Evolutionary conservation across 164 flowering plant genomes (phyloP), one percentile per base, ranked within the genome.

Genomic region (Macadamia tetraphylla): DNA sequence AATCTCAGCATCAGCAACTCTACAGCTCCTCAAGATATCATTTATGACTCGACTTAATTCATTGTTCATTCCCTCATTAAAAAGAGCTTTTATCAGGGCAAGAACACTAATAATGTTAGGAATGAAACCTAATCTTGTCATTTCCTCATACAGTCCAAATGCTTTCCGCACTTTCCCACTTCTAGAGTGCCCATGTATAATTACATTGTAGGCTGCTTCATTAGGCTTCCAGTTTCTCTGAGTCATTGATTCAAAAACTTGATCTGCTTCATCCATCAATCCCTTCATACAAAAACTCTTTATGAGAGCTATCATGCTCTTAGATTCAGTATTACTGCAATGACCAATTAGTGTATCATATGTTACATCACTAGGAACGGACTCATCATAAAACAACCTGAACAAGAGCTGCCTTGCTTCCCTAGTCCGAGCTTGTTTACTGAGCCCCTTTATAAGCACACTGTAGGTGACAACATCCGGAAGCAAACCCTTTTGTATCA

Each of bases 211-310:
- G 14, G 79, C 85, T 9, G 84, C 85, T 72, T 80, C 94, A 65
- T 71, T 70, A 29, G 89, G 92, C 63, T 74, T 76, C 69, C 79
- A 73, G 40, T 79, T 80, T 69, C 66, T 83, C 75, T 75, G 65
- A 72, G 73, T 43, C 86, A 87, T 81, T 6, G 82, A 78, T 42
- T 86, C 76, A 58, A 87, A 82, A 51, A 85, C 88, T 67, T 67
- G 73, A 69, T 91, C 94, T 23, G 97, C 98, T 83, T 93, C 95
- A 18, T 79, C 74, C 92, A 91, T 84, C 86, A 93, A 71, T 43
- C 98, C 97, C 62, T 91, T 88, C 87, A 86, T 82, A 70, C 98
- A 93, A 75, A 89, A 91, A 17, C 91, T 89, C 72, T 91, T 89
- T n/a, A 93, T 29, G 32, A 93, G 95, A 44, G 88, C 86, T 5